Evolutionary conservation across 2,329 filamentous ascomycete species (phyloP).

Genomic region (Acrocalymma vagum): DNA sequence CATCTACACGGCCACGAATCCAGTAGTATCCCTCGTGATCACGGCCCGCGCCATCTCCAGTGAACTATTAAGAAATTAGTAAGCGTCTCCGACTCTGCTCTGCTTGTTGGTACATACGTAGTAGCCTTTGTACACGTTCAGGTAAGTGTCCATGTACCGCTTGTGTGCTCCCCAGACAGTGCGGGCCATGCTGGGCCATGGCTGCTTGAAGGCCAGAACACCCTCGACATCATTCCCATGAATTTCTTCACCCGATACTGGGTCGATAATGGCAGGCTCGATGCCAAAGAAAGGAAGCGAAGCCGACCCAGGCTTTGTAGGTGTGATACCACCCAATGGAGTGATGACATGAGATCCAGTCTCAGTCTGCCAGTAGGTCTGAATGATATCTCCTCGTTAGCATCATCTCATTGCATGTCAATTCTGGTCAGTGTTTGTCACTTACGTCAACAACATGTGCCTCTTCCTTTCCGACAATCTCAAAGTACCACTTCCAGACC

Average conservation of each 20-base stretch:
- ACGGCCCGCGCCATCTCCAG: slow-evolving; percentile 90
- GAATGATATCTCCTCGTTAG: slow-evolving; percentile 32
- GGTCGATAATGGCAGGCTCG: slow-evolving; percentile 96
- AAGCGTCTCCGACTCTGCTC: slow-evolving; percentile 3
- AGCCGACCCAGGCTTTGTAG: slow-evolving; percentile 95
- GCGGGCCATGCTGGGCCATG: slow-evolving; percentile 98
- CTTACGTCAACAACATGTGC: slow-evolving; percentile 93
- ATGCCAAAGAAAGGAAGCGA: slow-evolving; percentile 98
- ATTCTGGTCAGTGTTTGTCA: slow-evolving; percentile 41
- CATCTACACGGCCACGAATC: slow-evolving; percentile 98
- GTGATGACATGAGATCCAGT: slow-evolving; percentile 97
- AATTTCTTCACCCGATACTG: slow-evolving; percentile 91
- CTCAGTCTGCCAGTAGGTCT: slow-evolving; percentile 99
- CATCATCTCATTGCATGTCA: not conserved
- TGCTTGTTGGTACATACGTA: slow-evolving; percentile 71
- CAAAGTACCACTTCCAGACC: slow-evolving; percentile 99
- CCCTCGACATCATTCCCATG: slow-evolving; percentile 97
- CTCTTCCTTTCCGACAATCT: slow-evolving; percentile 91
- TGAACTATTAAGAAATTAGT: slow-evolving; percentile 69
- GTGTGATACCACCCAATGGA: slow-evolving; percentile 89
- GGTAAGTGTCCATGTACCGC: slow-evolving; percentile 98
- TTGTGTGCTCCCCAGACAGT: slow-evolving; percentile 98
- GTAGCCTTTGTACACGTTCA: slow-evolving; percentile 97
- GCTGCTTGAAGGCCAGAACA: slow-evolving; percentile 94
- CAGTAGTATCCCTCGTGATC: slow-evolving; percentile 99